Base-by-base conservation (phyloP, 1,284 basidiomycete species). In the Papiliotrema terrestris region DNA sequence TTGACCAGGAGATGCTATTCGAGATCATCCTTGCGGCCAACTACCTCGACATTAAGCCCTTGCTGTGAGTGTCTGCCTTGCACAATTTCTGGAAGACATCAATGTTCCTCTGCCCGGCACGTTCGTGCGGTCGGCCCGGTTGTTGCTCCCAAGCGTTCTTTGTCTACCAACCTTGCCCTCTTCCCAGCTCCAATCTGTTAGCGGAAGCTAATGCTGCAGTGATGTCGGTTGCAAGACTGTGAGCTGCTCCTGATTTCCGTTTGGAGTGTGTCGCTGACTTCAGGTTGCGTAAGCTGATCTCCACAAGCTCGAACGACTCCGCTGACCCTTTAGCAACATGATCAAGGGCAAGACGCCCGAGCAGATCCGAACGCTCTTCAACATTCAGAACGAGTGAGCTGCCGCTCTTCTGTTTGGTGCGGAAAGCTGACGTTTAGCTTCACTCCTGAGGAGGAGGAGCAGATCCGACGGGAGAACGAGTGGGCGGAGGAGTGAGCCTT, bases 201-300 rank as follows among this genome's bases (percentile, higher is more conserved):
- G 45, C n/a, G 5, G 32, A n/a, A 9, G 45, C 45, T 47, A 22
- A 47, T n/a, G n/a, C 4, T 14, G 1, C 68, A 95, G 92, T 63
- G 96, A 98, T 73, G 93, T 98, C 58, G 96, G 96, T 1, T 98
- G 96, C 85, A 98, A 98, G 84, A 98, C 95, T 15, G 96, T 98
- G 23, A 48, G 52, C 47, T 6, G 19, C 44, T 44, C 25, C 20
- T 46, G 26, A 3, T 32, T 26, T 6, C 17, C 38, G 22, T 11
- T 20, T 13, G n/a, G 29, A 32, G 29, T 32, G 29, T 22, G 22
- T 45, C 19, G 36, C 52, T 53, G 29, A 53, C 45, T n/a, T 2
- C 29, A 53, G 52, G 52, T 53, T 9, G 52, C 52, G 52, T 53
- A 48, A n/a, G 52, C 41, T 46, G 17, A 3, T 19, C 20, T 19